Base-by-base conservation (phyloP, 1,139 yeast species). In the Hansenula anomala region DNA sequence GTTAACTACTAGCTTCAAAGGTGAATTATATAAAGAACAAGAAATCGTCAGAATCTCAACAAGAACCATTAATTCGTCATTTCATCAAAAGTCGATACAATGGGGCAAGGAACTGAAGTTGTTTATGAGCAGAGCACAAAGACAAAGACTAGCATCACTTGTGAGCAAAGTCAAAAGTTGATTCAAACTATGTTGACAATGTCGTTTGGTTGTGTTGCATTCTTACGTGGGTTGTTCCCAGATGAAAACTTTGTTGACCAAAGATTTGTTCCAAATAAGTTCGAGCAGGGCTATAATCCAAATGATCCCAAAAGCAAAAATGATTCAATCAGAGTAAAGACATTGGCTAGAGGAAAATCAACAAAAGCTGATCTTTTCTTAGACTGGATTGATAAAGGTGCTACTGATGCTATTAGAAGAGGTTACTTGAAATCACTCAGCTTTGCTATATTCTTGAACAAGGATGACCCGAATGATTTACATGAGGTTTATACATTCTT, bases 191-290 rank as follows among this genome's bases (percentile, higher is more conserved):
- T 71, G 56, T 49, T 73, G 23, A 56, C 63, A 4, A 69, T 71
- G 64, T 68, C 77, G 0, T 60, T 75, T 44, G 75, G 78, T 2
- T 72, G 79, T 46, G 58, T 75, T n/a, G 68, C 76, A 2, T 75
- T 66, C 47, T 52, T 75, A 20, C 59, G 82, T 42, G 74, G 75
- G 3, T 52, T 75, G 16, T 75, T 76, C 43, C 71, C 69, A 7
- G 78, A 75, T 40, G 67, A 63, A 3, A 62, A 61, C 46, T 76
- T 73, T 48, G 58, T 58, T 17, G 77, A 73, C 46, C 66, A 64
- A 41, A 53, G 60, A 27, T 70, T 69, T 49, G 61, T 61, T 8
- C 65, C 67, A 4, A 56, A 56, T 19, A 59, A 61, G 37, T 53
- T 57, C 20, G 61, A 56, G 28, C 49, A 47, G 31, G 48, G 45